Percentiles rank a stretch among this genome's conserved stretches.
Conservation (phyloP, 2,329 filamentous ascomycete species). For the Claviceps maximensis region DNA sequence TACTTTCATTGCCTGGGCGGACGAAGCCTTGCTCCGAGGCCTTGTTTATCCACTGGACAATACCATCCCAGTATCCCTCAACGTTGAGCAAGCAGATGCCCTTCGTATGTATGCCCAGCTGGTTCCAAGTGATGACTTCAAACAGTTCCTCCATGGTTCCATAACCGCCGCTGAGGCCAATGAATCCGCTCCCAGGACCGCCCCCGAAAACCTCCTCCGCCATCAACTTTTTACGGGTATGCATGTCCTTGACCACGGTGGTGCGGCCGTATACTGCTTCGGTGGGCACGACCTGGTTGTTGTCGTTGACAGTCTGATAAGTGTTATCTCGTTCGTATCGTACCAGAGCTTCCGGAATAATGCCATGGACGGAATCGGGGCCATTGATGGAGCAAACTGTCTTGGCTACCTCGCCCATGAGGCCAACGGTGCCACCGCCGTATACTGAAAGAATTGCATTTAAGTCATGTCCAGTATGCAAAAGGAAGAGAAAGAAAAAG, state of each 20-base stretch:
- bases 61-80: slow-evolving; percentile 81
- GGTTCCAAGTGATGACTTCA: slow-evolving; percentile 87
- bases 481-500: neutral
- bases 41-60: slow-evolving; percentile 68
- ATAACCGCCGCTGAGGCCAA: slow-evolving; percentile 79
- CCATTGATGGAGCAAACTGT: slow-evolving; percentile 75
- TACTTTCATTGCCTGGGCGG: slow-evolving; percentile 52
- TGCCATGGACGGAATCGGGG: slow-evolving; percentile 72
- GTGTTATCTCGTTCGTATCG: slow-evolving; percentile 58
- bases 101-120: slow-evolving; percentile 76
- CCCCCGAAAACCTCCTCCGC: slow-evolving; percentile 72
- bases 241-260: slow-evolving; percentile 89
- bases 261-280: slow-evolving; percentile 62
- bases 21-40: slow-evolving; percentile 71
- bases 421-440: slow-evolving; percentile 82
- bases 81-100: slow-evolving; percentile 78
- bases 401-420: slow-evolving; percentile 90
- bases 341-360: slow-evolving; percentile 80
- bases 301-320: slow-evolving; percentile 30
- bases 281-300: slow-evolving; percentile 47
- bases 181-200: slow-evolving; percentile 74
- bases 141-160: slow-evolving; percentile 95
- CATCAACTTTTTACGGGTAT: slow-evolving; percentile 91
- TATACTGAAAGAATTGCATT: slow-evolving; percentile 47
- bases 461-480: neutral